Evolutionary conservation across 306 rosid genomes (phyloP), one percentile per base, ranked within the genome.

Genomic region (Comarum palustre): DNA sequence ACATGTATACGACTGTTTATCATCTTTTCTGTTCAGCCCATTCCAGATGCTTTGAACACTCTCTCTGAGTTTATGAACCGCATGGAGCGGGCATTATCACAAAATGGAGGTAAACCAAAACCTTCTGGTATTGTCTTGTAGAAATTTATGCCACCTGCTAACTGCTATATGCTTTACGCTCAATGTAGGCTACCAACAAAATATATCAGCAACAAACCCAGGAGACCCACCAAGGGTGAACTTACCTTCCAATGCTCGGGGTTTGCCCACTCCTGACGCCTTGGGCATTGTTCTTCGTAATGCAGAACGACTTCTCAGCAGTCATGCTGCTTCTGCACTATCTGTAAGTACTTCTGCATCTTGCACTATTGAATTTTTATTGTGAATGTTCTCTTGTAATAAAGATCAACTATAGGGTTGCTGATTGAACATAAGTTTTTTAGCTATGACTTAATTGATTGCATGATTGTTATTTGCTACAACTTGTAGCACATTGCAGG

Each of bases 401-500:
- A 52, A 5, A 50, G 13, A 52, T 11, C n/a, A 32, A 12, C 1
- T 6, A 17, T 34, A 7, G 24, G 74, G 15, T 2, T 17, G 11
- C 75, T 24, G 27, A 17, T 64, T 8, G 10, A 68, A 29, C 39
- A 13, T 8, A 46, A 43, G 25, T 34, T 65, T 5, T 36, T 13
- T 73, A 13, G 32, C n/a, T 29, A 24, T 11, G n/a, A 41, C 19
- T 55, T 41, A 42, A 58, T 82, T 83, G 79, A 78, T 84, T 48
- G 41, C 60, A 62, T 74, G 73, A 62, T 82, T 85, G 81, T 84
- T 70, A 68, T 73, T 61, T 84, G 88, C 78, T 82, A 73, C 72
- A 74, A 88, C 80, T 78, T 71, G 82, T 88, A 95, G 99, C 97
- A 85, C 83, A 80, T 95, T 88, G 96, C 97, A 72, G 90, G 88